Percentiles rank a stretch among this genome's conserved stretches.
Conservation (phyloP, 352 stramenopile genomes). For the Halophytophthora batemanensis region DNA sequence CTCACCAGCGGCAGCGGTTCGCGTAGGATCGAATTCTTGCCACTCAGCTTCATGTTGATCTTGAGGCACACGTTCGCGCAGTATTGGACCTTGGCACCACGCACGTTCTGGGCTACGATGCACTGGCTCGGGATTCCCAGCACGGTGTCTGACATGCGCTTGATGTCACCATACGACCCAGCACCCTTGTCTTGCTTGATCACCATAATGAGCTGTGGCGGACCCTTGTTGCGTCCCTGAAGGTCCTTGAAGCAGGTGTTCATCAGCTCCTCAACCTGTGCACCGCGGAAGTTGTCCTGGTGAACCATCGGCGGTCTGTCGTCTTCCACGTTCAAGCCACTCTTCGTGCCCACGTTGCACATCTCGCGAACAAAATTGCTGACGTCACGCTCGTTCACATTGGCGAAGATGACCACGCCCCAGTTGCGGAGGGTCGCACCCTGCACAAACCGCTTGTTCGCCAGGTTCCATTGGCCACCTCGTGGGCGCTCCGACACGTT, state of each 20-base stretch:
- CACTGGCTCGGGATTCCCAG: constrained; percentile 72
- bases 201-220: constrained; percentile 59
- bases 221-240: constrained; percentile 23
- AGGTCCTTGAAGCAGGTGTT: constrained; percentile 49
- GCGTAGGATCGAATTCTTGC: constrained; percentile 56
- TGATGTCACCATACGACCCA: constrained; percentile 64
- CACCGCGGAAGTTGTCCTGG: constrained; percentile 28
- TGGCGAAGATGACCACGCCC: constrained; percentile 52
- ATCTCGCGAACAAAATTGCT: constrained; percentile 44
- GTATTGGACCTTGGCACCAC: constrained; percentile 47
- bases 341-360: constrained; percentile 30
- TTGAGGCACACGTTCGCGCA: constrained; percentile 66
- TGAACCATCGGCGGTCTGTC: constrained; percentile 40
- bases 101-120: constrained; percentile 51
- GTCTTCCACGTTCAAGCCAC: constrained; percentile 39
- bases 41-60: constrained; percentile 77
- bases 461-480: constrained; percentile 73
- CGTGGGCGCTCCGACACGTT: constrained; percentile 57
- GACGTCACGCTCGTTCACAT: constrained; percentile 31
- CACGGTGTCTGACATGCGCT: constrained; percentile 65
- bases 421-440: constrained; percentile 47
- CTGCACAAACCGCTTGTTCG: constrained; percentile 66
- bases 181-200: constrained; percentile 46
- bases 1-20: constrained; percentile 47
- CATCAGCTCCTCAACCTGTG: constrained; percentile 61